Conservation (phyloP, 1,139 yeast species). For the Lodderomyces elongisporus region DNA sequence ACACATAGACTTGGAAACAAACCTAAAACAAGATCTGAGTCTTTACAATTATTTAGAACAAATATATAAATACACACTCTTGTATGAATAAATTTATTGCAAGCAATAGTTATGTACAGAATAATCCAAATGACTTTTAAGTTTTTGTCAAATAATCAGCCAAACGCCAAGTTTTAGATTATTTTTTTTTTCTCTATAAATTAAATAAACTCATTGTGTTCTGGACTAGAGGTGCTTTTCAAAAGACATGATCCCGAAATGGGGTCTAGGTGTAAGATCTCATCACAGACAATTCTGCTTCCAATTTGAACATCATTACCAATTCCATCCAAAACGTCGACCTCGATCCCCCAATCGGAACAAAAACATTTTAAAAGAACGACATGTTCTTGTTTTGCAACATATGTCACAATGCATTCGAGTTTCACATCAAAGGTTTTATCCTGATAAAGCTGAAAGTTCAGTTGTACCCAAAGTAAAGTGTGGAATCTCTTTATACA, state of each 20-base stretch:
- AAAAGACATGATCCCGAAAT: constrained; percentile 31
- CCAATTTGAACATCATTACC: constrained; percentile 33
- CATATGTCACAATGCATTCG: constrained; percentile 25
- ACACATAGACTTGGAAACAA: no score
- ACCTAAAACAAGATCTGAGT: no score
- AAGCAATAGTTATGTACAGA: no score
- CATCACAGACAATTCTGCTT: constrained; percentile 35
- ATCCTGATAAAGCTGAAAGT: constrained; percentile 8
- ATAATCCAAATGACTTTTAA: no score
- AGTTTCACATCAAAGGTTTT: constrained; percentile 3
- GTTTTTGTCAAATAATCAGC: no score
- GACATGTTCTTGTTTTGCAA: constrained; percentile 16
- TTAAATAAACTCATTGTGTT: no score
- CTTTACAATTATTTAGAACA: no score
- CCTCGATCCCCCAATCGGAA: constrained; percentile 41
- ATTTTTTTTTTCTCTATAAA: no score
- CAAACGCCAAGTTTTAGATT: no score
- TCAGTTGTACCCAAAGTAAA: constrained; percentile 14
- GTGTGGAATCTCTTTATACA: background rate
- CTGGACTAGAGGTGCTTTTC: constrained; percentile 3
- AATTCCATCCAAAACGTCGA: constrained; percentile 27
- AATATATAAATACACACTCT: no score
- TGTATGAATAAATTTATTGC: no score
- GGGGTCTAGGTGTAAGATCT: constrained; percentile 32
- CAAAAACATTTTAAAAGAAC: constrained; percentile 33